Percentiles rank a stretch among this genome's conserved stretches.
Conservation (phyloP, 768 basidiomycete genomes). For the Rhizopogon vinicolor region DNA sequence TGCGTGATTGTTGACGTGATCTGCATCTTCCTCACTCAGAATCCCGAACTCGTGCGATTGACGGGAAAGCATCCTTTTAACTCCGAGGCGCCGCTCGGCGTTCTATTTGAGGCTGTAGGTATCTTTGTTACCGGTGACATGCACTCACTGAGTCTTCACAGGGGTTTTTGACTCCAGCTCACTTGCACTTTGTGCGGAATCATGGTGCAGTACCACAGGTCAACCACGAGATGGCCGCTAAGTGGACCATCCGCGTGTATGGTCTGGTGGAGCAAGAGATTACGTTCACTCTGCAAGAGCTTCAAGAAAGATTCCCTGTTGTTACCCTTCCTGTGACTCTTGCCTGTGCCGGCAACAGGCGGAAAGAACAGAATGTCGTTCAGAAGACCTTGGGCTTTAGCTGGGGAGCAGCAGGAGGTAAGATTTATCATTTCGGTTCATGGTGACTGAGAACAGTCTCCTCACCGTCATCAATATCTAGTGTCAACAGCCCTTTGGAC, state of each 20-base stretch:
- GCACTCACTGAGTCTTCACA: slow-evolving; percentile 6
- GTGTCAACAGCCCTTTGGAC: slow-evolving; percentile 55
- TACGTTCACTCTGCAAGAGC: slow-evolving; percentile 39
- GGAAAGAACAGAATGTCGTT: slow-evolving; percentile 64
- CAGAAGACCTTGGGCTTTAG: slow-evolving; percentile 51
- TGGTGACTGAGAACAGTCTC: neutral
- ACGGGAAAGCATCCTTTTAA: slow-evolving; percentile 66
- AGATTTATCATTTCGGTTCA: neutral
- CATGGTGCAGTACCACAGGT: slow-evolving; percentile 56
- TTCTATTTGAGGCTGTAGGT: slow-evolving; percentile 36
- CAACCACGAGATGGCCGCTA: slow-evolving; percentile 25
- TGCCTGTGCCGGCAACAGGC: slow-evolving; percentile 60
- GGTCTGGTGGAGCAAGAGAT: slow-evolving; percentile 32
- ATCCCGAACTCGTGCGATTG: slow-evolving; percentile 40
- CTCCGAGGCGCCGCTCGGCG: slow-evolving; percentile 41
- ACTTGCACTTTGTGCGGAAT: slow-evolving; percentile 57
- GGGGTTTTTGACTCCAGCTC: slow-evolving; percentile 53
- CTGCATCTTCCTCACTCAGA: slow-evolving; percentile 5
- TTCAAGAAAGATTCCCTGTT: slow-evolving; percentile 41
- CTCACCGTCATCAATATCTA: slow-evolving; percentile 11
- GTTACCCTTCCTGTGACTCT: slow-evolving; percentile 59
- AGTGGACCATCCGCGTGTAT: slow-evolving; percentile 42
- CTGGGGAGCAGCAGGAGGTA: slow-evolving; percentile 48
- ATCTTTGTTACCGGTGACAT: too few species aligned
- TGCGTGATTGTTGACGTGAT: neutral